Conservation (phyloP, 345 rosid genomes). For the Populus ilicifolia region DNA sequence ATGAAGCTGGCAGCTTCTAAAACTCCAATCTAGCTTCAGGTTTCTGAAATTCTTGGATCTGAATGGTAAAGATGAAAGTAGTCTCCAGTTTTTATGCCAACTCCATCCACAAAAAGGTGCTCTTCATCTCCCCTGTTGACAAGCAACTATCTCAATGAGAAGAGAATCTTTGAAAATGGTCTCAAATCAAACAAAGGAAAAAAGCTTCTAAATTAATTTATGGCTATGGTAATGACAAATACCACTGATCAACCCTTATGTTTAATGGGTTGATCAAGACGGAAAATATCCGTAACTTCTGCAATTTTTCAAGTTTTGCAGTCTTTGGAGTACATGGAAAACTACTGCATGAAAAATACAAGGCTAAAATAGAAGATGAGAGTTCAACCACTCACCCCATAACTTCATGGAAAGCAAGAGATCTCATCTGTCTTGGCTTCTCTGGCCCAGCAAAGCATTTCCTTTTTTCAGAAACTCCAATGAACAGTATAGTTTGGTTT, state of each 20-base stretch:
- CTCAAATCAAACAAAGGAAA: neutral
- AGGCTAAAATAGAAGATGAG: no score
- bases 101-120: slow-evolving; percentile 50
- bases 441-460: slow-evolving; percentile 51
- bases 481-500: slow-evolving; percentile 35
- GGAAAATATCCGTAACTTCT: no score
- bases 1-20: slow-evolving; percentile 8
- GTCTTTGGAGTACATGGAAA: no score
- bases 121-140: slow-evolving; percentile 56
- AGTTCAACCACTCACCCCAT: slow-evolving; percentile 40
- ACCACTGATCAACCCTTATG: no score
- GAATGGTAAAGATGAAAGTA: slow-evolving; percentile 55
- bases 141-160: neutral
- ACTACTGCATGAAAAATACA: no score
- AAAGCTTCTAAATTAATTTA: neutral
- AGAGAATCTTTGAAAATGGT: neutral
- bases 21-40: slow-evolving; percentile 33
- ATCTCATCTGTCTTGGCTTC: slow-evolving; percentile 41
- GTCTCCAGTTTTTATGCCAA: slow-evolving; percentile 60
- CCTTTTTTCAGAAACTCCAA: slow-evolving; percentile 59
- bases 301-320: no score
- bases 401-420: slow-evolving; percentile 54
- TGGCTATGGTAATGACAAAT: neutral
- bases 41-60: slow-evolving; percentile 38
- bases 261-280: no score